phyloP scores from a whole-genome alignment of 2,329 filamentous ascomycete species.

The Aureobasidium sp. region DNA sequence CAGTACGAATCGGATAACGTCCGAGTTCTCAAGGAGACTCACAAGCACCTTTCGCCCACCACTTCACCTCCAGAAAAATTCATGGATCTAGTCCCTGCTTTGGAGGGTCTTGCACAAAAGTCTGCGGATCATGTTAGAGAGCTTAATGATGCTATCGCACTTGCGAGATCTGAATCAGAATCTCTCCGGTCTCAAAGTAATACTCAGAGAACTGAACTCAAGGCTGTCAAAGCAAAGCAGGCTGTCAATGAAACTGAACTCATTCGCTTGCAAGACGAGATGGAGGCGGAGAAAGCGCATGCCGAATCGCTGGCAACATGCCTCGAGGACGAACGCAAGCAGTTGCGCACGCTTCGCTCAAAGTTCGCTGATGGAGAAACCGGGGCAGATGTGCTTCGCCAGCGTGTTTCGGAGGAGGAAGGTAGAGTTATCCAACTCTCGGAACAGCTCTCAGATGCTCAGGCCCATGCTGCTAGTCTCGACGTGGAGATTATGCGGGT shows the following conservation, averaged over 20 bases:
- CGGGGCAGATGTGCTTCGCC: conserved; percentile 68
- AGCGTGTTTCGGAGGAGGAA: conserved; percentile 68
- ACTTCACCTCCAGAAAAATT: conserved; percentile 29
- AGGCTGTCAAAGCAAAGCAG: conserved; percentile 23
- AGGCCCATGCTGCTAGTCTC: conserved; percentile 64
- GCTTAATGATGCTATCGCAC: conserved; percentile 37
- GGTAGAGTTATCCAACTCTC: conserved; percentile 57
- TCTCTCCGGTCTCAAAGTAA: conserved; percentile 31
- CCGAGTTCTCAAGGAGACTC: conserved; percentile 26
- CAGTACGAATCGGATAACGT: conserved; percentile 31
- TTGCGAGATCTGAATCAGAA: conserved; percentile 39
- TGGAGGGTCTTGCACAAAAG: conserved; percentile 37
- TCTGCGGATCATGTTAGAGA: conserved; percentile 37
- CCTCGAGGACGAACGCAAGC: conserved; percentile 56
- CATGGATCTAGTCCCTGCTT: conserved; percentile 29
- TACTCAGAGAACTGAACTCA: conserved; percentile 29
- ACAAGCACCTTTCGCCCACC: conserved; percentile 30
- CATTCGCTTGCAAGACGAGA: conserved; percentile 32
- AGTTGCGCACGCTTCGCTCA: conserved; percentile 58
- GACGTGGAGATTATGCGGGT: conserved; percentile 65
- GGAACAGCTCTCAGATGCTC: conserved; percentile 63
- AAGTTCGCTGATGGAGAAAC: conserved; percentile 76
- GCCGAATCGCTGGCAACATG: conserved; percentile 40
- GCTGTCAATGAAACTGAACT: conserved; percentile 31
- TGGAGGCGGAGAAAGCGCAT: conserved; percentile 40